Percentiles rank a stretch among this genome's conserved stretches.
These are phyloP conservation scores for Ganoderma resinaceum DNA, from an alignment of 1,284 basidiomycete species.

Conservation along the genomic window DNA sequence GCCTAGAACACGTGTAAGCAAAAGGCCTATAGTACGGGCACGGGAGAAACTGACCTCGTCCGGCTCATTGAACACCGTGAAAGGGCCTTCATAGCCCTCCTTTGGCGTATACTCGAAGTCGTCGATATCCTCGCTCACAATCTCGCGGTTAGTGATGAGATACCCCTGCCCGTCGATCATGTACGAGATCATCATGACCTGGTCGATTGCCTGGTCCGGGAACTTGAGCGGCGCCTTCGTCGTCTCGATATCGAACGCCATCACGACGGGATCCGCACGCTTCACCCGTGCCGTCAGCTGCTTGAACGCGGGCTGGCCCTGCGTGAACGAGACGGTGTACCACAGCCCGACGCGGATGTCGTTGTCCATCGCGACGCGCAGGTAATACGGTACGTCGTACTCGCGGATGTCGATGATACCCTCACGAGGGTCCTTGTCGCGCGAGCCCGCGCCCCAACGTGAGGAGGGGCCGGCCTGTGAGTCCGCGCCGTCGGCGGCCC, in stretches of 20 bases:
- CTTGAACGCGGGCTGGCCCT: constrained; percentile 82
- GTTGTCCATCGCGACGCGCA: constrained; percentile 98
- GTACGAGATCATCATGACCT: constrained; percentile 99
- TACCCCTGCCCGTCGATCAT: constrained; percentile 98
- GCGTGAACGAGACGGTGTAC: constrained; percentile 89
- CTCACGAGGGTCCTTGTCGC: constrained; percentile 85
- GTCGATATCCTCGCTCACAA: constrained; percentile 97
- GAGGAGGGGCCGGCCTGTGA: constrained; percentile 39
- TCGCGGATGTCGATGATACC: constrained; percentile 95
- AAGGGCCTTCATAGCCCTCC: constrained; percentile 97
- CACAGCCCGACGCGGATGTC: constrained; percentile 97
- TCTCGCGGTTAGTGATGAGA: constrained; percentile 97
- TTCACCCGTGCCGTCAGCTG: constrained; percentile 89
- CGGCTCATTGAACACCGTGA: constrained; percentile 94
- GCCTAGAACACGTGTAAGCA: constrained; percentile 50
- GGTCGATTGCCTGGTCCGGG: constrained; percentile 94
- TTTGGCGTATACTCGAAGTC: constrained; percentile 99
- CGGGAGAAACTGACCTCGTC: constrained; percentile 73
- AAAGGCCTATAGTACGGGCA: not conserved
- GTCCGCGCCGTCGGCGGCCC: constrained; percentile 58
- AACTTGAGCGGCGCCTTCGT: constrained; percentile 99
- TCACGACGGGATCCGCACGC: constrained; percentile 98
- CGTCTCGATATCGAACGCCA: constrained; percentile 99
- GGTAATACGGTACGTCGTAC: constrained; percentile 97
- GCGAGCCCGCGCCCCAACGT: constrained; percentile 40